Conservation (phyloP, 768 basidiomycete species). For the Suillus clintonianus region DNA sequence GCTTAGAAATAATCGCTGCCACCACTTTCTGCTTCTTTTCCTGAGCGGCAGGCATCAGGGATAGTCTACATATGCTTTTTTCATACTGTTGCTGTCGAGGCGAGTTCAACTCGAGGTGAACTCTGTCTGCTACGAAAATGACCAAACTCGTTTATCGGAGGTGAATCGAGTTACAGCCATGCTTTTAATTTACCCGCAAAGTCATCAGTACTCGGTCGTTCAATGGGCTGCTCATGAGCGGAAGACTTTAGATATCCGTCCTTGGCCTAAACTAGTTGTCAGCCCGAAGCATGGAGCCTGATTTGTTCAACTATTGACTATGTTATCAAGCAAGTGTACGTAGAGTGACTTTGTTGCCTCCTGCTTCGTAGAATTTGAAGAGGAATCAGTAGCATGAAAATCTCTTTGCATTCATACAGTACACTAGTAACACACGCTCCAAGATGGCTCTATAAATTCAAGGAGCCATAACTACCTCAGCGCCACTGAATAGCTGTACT, state of each 20-base stretch:
- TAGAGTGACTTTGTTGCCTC: conserved; percentile 98
- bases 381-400: conserved; percentile 64
- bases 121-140: background rate
- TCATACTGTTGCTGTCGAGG: background rate
- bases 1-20: background rate
- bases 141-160: background rate
- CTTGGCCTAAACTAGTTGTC: background rate
- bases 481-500: no score
- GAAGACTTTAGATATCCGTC: background rate
- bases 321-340: background rate
- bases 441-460: background rate
- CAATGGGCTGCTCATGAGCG: background rate
- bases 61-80: conserved; percentile 1
- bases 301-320: background rate
- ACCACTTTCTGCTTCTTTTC: background rate
- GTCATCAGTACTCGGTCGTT: background rate
- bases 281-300: background rate
- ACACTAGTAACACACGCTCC: background rate
- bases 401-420: conserved; percentile 37
- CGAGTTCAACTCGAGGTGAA: background rate
- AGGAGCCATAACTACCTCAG: background rate
- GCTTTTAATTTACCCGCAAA: background rate
- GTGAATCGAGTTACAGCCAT: background rate
- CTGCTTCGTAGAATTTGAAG: conserved; percentile 95
- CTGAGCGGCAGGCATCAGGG: conserved; percentile 5